Conservation (phyloP, 352 stramenopile genomes). For the Globisporangium uncinulatum region DNA sequence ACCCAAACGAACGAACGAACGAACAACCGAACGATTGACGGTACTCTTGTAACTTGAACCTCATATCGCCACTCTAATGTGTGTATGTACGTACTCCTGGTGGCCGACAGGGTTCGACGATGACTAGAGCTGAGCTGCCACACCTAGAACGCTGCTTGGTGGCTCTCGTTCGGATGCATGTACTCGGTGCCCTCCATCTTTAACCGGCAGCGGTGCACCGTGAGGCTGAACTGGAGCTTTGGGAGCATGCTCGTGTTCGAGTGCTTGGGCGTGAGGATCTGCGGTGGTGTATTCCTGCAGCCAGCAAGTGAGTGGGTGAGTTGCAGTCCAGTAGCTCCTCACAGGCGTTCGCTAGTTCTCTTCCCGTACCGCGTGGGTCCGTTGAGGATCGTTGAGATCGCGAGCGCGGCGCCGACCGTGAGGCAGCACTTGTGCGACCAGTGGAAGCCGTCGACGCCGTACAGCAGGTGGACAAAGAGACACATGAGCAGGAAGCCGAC, state of each 20-base stretch:
- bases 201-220: slow-evolving; percentile 75
- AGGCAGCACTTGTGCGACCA: slow-evolving; percentile 85
- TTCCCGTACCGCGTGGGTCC: slow-evolving; percentile 30
- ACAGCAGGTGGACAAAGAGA: slow-evolving; percentile 77
- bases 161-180: slow-evolving; percentile 34
- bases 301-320: background rate
- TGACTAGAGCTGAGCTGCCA: background rate
- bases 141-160: slow-evolving; percentile 3
- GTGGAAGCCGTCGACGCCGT: slow-evolving; percentile 80
- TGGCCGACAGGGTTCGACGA: too few relatives aligned
- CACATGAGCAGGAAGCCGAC: slow-evolving; percentile 81
- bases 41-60: slow-evolving; percentile 12
- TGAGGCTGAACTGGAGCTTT: slow-evolving; percentile 74
- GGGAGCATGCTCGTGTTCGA: slow-evolving; percentile 54
- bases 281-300: slow-evolving; percentile 18
- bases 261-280: slow-evolving; percentile 37
- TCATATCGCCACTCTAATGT: too few relatives aligned
- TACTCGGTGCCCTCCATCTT: slow-evolving; percentile 75
- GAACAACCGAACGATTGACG: background rate
- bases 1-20: background rate
- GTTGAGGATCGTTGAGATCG: slow-evolving; percentile 79
- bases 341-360: too few relatives aligned
- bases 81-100: too few relatives aligned
- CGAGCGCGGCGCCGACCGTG: slow-evolving; percentile 68
- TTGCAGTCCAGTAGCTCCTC: slow-evolving; percentile 6